phyloP scores from a whole-genome alignment of 257 asterid species.

The Solanum piurae region DNA sequence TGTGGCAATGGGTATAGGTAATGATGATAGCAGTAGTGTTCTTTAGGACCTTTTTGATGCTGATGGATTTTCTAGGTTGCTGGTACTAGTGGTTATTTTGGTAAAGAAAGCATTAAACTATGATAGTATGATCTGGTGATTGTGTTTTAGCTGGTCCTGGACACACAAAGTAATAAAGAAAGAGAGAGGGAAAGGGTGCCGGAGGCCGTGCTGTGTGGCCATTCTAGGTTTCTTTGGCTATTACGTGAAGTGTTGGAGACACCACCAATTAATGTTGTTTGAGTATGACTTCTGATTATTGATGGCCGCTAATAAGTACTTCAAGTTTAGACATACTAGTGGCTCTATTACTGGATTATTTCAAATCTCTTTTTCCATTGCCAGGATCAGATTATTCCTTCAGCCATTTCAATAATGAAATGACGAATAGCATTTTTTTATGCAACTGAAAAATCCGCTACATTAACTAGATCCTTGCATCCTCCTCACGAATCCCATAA shows the following conservation, averaged over 20 bases:
- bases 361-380: not conserved
- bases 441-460: not conserved
- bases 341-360: not conserved
- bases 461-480: not conserved
- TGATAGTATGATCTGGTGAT: not conserved
- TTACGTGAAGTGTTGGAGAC: not conserved
- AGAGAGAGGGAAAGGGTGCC: not conserved
- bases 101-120: not conserved
- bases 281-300: not conserved
- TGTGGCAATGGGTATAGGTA: not conserved
- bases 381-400: not conserved
- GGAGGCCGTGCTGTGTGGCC: not conserved
- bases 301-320: not conserved
- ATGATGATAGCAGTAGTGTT: not conserved
- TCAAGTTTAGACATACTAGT: not conserved
- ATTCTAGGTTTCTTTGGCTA: not conserved
- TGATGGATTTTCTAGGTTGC: not conserved
- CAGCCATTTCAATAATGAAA: not conserved
- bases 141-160: not conserved
- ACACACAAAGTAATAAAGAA: not conserved
- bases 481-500: not conserved
- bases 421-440: not conserved
- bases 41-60: not conserved
- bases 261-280: not conserved
- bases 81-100: not conserved